Evolutionary conservation across 2,329 filamentous ascomycete genomes (phyloP), one percentile per base, ranked within the genome.

Genomic region (Cytospora piceicola): DNA sequence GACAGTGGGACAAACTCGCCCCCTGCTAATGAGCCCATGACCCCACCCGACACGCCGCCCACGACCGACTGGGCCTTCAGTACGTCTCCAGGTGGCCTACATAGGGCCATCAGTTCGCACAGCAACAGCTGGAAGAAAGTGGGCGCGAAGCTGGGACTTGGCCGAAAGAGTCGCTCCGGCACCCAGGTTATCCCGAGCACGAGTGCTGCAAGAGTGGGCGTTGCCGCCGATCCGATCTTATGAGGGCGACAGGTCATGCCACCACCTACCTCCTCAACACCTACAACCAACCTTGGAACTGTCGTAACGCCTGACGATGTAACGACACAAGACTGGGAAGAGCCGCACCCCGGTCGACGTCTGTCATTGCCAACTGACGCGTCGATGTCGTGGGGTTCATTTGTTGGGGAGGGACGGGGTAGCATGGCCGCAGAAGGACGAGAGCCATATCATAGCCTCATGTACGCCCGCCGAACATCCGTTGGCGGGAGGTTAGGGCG

Each of bases 11-110:
- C 83, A n/a, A 82, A 82, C 65, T 88, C 87, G 60, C 80, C 86
- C 39, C 76, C 82, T 58, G 74, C 78, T 30, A 79, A 81, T 67
- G 89, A 90, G 72, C 89, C 83, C 3, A 88, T 92, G 81, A 93
- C 91, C 4, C 91, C 91, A 0, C 90, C 90, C 0, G 91, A 85
- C 2, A 91, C 88, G 3, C 89, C 91, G 39, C 90, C 90, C 0
- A 85, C 83, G 0, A 83, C 85, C 0, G 84, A 88, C 68, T 86
- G 82, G 77, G 75, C 77, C 4, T 83, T 85, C 69, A 78, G 77
- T 68, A 75, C 81, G 0, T 84, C 85, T 6, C 83, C 84, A 0
- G 82, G 80, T n/a, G 79, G 81, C 17, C 75, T 87, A 27, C 83
- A 86, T 58, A 80, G 83, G 64, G 83, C 84, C 17, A 79, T 86